Evolutionary conservation across 2,329 filamentous ascomycete genomes (phyloP).

Genomic region (Acrodontium crateriforme): DNA sequence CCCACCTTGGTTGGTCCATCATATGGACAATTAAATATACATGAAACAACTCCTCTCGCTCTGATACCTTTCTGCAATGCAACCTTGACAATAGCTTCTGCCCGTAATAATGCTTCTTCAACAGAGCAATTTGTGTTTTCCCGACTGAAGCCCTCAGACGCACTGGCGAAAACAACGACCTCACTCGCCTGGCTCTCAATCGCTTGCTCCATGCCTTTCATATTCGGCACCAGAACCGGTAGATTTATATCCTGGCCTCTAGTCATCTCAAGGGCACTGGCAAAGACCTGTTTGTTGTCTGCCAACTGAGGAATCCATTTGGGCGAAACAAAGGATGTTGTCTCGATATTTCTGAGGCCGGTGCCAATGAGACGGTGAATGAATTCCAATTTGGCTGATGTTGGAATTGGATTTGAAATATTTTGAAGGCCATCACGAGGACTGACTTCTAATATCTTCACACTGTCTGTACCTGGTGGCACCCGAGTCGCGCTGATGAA

Average conservation of each 20-base stretch:
- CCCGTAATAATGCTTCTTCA: conserved; percentile 23
- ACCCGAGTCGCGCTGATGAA: neutral
- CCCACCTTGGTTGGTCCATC: conserved; percentile 14
- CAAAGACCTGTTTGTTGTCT: conserved; percentile 10
- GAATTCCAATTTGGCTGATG: conserved; percentile 36
- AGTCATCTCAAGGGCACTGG: conserved; percentile 5
- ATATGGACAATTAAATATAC: conserved; percentile 30
- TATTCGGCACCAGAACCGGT: conserved; percentile 29
- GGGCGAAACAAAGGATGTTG: conserved; percentile 39
- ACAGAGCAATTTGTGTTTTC: conserved; percentile 30
- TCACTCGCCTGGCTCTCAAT: conserved; percentile 25
- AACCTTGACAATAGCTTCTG: conserved; percentile 18
- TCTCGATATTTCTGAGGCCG: conserved; percentile 37
- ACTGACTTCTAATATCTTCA: conserved; percentile 41
- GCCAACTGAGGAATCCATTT: conserved; percentile 40
- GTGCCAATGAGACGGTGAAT: conserved; percentile 34
- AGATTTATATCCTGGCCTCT: conserved; percentile 5
- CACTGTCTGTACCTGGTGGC: conserved; percentile 9
- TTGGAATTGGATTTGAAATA: conserved; percentile 35
- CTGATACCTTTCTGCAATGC: conserved; percentile 17
- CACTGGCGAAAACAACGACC: conserved; percentile 29
- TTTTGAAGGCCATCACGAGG: conserved; percentile 41
- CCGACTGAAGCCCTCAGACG: conserved; percentile 29
- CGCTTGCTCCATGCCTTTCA: conserved; percentile 43
- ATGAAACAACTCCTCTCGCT: conserved; percentile 28